Evolutionary conservation across 2,329 filamentous ascomycete genomes (phyloP).

Genomic region (Phoma herbarum): DNA sequence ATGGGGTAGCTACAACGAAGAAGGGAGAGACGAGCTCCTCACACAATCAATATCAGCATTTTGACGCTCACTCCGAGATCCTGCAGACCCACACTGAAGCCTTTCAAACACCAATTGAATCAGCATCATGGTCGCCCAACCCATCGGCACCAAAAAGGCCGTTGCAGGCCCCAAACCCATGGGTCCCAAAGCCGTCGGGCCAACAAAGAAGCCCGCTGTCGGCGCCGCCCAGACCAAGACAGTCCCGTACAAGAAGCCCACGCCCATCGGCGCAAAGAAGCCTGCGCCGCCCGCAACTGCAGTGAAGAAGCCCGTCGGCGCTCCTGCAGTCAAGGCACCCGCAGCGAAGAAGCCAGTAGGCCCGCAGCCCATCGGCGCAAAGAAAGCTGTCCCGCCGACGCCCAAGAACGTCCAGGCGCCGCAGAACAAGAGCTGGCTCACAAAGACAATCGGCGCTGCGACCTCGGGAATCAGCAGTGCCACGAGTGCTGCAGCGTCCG

Average conservation of each 20-base stretch:
- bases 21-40: neutral
- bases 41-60: neutral
- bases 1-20: slow-evolving; percentile 15
- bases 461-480: slow-evolving; percentile 56
- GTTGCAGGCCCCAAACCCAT: slow-evolving; percentile 23
- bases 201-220: slow-evolving; percentile 27
- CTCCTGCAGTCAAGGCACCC: slow-evolving; percentile 11
- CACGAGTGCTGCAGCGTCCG: slow-evolving; percentile 54
- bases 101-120: neutral
- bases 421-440: slow-evolving; percentile 57
- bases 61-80: neutral
- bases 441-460: slow-evolving; percentile 52
- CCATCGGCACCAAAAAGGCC: slow-evolving; percentile 39
- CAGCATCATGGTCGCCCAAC: slow-evolving; percentile 35
- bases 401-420: slow-evolving; percentile 28
- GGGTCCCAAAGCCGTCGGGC: slow-evolving; percentile 27
- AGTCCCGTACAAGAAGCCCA: slow-evolving; percentile 31
- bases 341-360: slow-evolving; percentile 13
- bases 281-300: slow-evolving; percentile 12
- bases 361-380: slow-evolving; percentile 15
- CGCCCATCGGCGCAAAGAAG: slow-evolving; percentile 23
- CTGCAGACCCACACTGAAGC: neutral
- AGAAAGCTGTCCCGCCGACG: slow-evolving; percentile 23
- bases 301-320: slow-evolving; percentile 17
- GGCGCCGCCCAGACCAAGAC: slow-evolving; percentile 22